phyloP scores from a whole-genome alignment of 164 flowering plant species.

The Tetracentron sinense region DNA sequence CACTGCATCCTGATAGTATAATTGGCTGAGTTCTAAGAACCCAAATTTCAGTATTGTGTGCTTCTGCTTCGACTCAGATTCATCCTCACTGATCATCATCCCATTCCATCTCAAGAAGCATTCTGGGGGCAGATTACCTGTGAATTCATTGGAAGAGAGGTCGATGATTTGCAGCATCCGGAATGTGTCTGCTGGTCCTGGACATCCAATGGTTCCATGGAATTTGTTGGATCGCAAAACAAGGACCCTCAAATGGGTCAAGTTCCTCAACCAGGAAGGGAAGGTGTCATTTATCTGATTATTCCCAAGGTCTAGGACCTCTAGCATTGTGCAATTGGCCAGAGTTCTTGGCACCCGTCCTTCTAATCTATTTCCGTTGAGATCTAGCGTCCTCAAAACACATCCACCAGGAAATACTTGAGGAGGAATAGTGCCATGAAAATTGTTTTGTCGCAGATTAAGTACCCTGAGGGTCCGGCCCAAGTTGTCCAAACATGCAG shows the following conservation, averaged over 20 bases:
- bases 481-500: constrained; percentile 31
- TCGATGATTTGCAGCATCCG: constrained; percentile 50
- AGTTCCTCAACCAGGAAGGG: constrained; percentile 41
- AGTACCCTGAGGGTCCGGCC: constrained; percentile 26
- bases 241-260: constrained; percentile 45
- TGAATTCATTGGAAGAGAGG: too few relatives aligned
- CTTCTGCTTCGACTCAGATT: constrained; percentile 2
- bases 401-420: constrained; percentile 26
- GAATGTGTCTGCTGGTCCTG: constrained; percentile 8
- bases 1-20: constrained; percentile 36
- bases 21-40: not conserved
- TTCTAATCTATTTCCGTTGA: constrained; percentile 38
- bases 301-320: constrained; percentile 57
- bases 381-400: constrained; percentile 33
- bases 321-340: constrained; percentile 38
- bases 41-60: not conserved
- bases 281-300: constrained; percentile 42
- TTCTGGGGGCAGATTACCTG: constrained; percentile 26
- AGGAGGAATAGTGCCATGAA: constrained; percentile 41
- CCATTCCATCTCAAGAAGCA: constrained; percentile 12
- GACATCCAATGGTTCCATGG: constrained; percentile 29
- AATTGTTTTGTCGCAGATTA: constrained; percentile 39
- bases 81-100: constrained; percentile 27
- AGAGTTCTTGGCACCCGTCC: constrained; percentile 55
- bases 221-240: constrained; percentile 51